These are phyloP conservation scores for Lunularia cruciata DNA, from an alignment of 225 moss, liverwort and hornwort genomes.

Conservation along the genomic window DNA sequence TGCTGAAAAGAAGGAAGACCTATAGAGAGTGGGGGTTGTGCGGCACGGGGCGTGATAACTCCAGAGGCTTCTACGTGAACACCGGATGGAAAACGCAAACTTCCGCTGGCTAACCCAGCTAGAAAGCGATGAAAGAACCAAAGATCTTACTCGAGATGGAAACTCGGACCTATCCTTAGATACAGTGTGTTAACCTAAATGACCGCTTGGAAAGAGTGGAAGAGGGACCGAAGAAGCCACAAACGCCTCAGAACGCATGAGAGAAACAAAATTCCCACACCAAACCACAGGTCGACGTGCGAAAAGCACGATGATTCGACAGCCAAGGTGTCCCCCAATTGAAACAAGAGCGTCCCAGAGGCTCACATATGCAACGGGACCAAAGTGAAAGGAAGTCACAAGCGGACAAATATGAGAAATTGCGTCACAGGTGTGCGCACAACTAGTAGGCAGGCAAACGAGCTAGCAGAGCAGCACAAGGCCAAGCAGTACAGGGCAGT, in stretches of 20 bases:
- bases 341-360: background rate
- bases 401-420: background rate
- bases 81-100: background rate
- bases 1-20: slow-evolving; percentile 1
- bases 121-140: background rate
- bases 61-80: background rate
- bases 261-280: background rate
- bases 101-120: background rate
- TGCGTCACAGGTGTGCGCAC: background rate
- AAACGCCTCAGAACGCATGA: background rate
- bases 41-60: background rate
- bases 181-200: background rate
- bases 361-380: background rate
- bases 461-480: background rate
- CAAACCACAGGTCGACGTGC: background rate
- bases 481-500: background rate
- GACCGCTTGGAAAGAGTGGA: background rate
- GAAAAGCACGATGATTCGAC: background rate
- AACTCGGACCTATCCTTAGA: background rate
- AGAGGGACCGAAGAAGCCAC: background rate
- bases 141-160: slow-evolving; percentile 6
- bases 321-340: background rate
- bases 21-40: no score
- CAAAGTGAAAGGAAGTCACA: background rate
- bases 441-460: slow-evolving; percentile 1